These are phyloP conservation scores for Suillus occidentalis DNA, from an alignment of 768 basidiomycete species.

Conservation along the genomic window DNA sequence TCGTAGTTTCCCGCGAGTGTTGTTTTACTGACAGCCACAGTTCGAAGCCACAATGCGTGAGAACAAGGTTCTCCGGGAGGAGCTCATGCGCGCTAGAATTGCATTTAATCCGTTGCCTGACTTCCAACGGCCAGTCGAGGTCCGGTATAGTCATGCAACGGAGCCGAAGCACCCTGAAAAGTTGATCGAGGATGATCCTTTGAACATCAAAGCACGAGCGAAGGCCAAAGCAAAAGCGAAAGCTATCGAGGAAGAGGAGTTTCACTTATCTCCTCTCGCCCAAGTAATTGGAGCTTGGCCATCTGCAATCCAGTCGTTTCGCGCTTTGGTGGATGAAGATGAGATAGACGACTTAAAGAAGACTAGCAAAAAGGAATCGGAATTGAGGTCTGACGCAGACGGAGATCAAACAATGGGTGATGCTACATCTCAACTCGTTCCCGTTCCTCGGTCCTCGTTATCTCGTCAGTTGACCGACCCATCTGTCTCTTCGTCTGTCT, in stretches of 20 bases:
- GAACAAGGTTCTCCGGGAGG: slow-evolving; percentile 29
- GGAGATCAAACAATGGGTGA: slow-evolving; percentile 2
- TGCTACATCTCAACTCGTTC: slow-evolving; percentile 5
- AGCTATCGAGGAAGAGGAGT: slow-evolving; percentile 28
- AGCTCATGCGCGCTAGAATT: slow-evolving; percentile 25
- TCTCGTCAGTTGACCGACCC: background rate
- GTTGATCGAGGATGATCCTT: slow-evolving; percentile 13
- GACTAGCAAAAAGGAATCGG: slow-evolving; percentile 16
- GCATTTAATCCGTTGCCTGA: slow-evolving; percentile 12
- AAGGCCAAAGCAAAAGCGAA: slow-evolving; percentile 22
- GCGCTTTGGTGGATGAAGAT: slow-evolving; percentile 29
- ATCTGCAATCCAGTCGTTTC: slow-evolving; percentile 29
- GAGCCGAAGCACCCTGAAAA: slow-evolving; percentile 22
- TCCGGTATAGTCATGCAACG: slow-evolving; percentile 24
- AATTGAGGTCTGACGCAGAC: background rate
- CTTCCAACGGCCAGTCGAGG: slow-evolving; percentile 19
- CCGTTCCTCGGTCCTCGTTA: slow-evolving; percentile 30
- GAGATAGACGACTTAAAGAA: slow-evolving; percentile 30
- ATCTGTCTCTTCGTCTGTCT: background rate
- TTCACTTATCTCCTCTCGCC: slow-evolving; percentile 32
- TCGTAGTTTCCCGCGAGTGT: slow-evolving; percentile 22
- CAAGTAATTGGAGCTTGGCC: slow-evolving; percentile 26
- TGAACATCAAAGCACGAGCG: slow-evolving; percentile 11
- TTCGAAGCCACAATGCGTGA: slow-evolving; percentile 25
- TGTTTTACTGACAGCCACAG: slow-evolving; percentile 15